Base-by-base conservation (phyloP, 1,284 basidiomycete genomes). In the Phellinidium pouzarii region DNA sequence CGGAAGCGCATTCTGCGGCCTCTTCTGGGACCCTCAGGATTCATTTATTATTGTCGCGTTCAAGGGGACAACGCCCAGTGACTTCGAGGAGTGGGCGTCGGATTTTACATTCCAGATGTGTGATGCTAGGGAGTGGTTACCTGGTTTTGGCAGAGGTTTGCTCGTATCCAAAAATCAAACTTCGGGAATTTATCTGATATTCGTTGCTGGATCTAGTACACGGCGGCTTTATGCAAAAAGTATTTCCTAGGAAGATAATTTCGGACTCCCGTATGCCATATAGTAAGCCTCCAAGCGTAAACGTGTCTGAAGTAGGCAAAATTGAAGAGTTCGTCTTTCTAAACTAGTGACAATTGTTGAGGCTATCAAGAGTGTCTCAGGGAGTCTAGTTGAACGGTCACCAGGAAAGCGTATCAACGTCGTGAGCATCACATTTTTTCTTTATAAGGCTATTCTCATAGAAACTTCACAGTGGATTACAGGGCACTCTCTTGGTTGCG, bases 71-170 rank as follows among this genome's bases (percentile, higher is more conserved):
- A 59, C 61, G 31, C 68, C 68, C 17, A 60, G 60, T 31, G 65
- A 68, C 53, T 70, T 69, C 57, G 59, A 56, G 17, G 68, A 70
- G 50, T 68, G 67, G 67, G 56, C 62, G 23, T 58, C 64, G 34
- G 67, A 69, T 50, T 61, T 69, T 25, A 65, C 63, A 5, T 60
- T 61, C 45, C 58, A 58, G 14, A 52, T 58, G 41, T 48, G 56
- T 12, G 58, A 62, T 43, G 60, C 59, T 2, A 58, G 60, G 2
- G 37, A 55, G 25, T 61, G 61, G 60, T 57, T 65, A 37, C 50
- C 58, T 9, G 62, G 64, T 2, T 65, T 62, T 53, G 59, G 60
- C 9, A 61, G 57, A 53, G 60, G 59, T 57, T 26, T 46, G 25
- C n/a, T n/a, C n/a, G n/a, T n/a, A n/a, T 40, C 11, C 31, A 34